phyloP scores from a whole-genome alignment of 495 filamentous ascomycete genomes.

The Hypoxylon rickii region DNA sequence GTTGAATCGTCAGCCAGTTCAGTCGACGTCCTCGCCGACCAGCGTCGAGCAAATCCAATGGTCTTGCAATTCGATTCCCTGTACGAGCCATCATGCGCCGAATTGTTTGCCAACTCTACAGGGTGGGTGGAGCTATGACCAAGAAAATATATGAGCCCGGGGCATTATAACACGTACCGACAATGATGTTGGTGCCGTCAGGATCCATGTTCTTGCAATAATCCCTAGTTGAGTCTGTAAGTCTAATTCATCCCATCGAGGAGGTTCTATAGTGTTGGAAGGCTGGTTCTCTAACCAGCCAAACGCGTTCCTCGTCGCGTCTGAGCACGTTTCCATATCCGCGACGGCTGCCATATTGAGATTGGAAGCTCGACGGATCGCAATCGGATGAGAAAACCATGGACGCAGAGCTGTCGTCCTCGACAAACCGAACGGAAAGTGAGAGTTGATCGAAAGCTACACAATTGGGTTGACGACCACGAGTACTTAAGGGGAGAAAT shows the following conservation, averaged over 20 bases:
- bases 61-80: too few species aligned
- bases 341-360: slow-evolving; percentile 51
- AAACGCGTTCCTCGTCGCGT: slow-evolving; percentile 39
- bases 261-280: slow-evolving; percentile 34
- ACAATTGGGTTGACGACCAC: slow-evolving; percentile 14
- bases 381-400: slow-evolving; percentile 47
- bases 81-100: too few species aligned
- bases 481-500: not conserved
- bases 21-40: too few species aligned
- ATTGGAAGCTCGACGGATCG: slow-evolving; percentile 45
- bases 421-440: slow-evolving; percentile 12
- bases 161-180: slow-evolving; percentile 30
- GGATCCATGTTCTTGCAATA: slow-evolving; percentile 45
- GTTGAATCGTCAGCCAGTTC: too few species aligned
- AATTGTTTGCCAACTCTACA: not conserved
- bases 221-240: slow-evolving; percentile 41
- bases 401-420: slow-evolving; percentile 40
- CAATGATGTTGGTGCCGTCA: slow-evolving; percentile 24
- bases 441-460: slow-evolving; percentile 9
- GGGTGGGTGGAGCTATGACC: slow-evolving; percentile 17
- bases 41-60: too few species aligned
- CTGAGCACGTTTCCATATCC: slow-evolving; percentile 39
- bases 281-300: slow-evolving; percentile 29
- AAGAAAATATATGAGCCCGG: slow-evolving; percentile 12
- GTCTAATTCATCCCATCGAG: slow-evolving; percentile 46